A percentile compares a stretch with the other conserved stretches of the same genome.
Conservation (phyloP, 305 asterid species). For the Fraxinus velutina region DNA sequence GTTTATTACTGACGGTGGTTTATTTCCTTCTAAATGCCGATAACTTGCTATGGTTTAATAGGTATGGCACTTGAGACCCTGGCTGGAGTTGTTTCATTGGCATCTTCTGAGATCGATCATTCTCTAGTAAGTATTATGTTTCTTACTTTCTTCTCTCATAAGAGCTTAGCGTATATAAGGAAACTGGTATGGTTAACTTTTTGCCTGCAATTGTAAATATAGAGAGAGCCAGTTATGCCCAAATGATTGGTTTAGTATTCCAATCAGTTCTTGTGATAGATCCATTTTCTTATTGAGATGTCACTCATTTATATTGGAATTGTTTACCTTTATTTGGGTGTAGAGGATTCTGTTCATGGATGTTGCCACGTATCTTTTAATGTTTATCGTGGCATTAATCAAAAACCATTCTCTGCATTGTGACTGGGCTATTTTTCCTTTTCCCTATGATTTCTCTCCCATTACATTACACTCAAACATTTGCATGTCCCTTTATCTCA, state of each 20-base stretch:
- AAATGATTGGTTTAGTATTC: not conserved
- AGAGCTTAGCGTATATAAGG: not conserved
- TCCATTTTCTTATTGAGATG: not conserved
- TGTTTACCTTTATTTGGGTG: constrained; percentile 14
- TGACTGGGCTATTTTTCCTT: not conserved
- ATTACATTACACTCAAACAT: not conserved
- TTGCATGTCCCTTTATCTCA: not conserved
- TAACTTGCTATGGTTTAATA: constrained; percentile 27
- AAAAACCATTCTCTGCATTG: constrained; percentile 9
- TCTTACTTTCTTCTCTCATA: constrained; percentile 1
- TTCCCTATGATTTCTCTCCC: not conserved
- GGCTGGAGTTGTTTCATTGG: constrained; percentile 78
- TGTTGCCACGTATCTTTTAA: constrained; percentile 11
- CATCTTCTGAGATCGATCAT: constrained; percentile 65
- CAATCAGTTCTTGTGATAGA: constrained; percentile 5
- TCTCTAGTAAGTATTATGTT: constrained; percentile 53
- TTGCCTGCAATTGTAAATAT: not conserved
- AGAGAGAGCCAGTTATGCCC: not conserved
- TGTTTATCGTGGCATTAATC: constrained; percentile 1
- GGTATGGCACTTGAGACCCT: constrained; percentile 86
- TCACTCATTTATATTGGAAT: constrained; percentile 5
- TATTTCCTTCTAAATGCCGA: constrained; percentile 2
- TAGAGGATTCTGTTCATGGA: constrained; percentile 11
- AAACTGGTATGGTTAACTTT: not conserved
- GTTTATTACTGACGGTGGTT: not conserved